These are phyloP conservation scores for Magnaporthiopsis poae DNA, from an alignment of 2,329 filamentous ascomycete species.

Conservation along the genomic window DNA sequence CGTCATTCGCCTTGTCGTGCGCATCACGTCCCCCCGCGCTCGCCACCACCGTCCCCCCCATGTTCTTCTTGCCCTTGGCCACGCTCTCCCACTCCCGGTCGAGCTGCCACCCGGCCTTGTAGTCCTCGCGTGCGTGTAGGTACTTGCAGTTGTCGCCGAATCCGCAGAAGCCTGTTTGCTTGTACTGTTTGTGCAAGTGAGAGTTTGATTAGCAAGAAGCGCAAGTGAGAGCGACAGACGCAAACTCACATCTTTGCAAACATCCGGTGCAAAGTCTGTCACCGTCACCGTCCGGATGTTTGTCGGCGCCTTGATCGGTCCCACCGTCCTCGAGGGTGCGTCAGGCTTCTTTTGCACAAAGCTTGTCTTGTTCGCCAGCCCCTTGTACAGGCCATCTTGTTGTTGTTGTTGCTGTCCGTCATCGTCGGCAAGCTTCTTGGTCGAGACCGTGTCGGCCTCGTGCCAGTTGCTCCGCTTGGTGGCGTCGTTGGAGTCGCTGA, in stretches of 20 bases:
- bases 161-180: conserved; percentile 37
- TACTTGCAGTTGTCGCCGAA: conserved; percentile 74
- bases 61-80: conserved; percentile 58
- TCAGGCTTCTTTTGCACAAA: conserved; percentile 78
- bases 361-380: conserved; percentile 58
- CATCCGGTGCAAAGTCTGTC: conserved; percentile 82
- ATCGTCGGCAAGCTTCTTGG: conserved; percentile 27
- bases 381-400: conserved; percentile 63
- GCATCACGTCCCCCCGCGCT: no score
- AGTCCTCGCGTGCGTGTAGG: conserved; percentile 64
- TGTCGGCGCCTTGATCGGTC: conserved; percentile 76
- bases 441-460: conserved; percentile 44
- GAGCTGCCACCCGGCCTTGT: conserved; percentile 89
- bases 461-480: conserved; percentile 87
- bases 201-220: not conserved
- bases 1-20: no score
- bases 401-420: no score
- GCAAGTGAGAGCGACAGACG: no score
- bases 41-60: conserved; percentile 51
- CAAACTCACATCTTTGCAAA: conserved; percentile 64
- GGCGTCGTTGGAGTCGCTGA: conserved; percentile 68
- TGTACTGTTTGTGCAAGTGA: conserved; percentile 15
- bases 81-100: conserved; percentile 88
- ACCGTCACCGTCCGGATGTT: conserved; percentile 87
- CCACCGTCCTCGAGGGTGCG: conserved; percentile 59